phyloP scores from a whole-genome alignment of 768 basidiomycete genomes.

The Leccinum uliginosum region DNA sequence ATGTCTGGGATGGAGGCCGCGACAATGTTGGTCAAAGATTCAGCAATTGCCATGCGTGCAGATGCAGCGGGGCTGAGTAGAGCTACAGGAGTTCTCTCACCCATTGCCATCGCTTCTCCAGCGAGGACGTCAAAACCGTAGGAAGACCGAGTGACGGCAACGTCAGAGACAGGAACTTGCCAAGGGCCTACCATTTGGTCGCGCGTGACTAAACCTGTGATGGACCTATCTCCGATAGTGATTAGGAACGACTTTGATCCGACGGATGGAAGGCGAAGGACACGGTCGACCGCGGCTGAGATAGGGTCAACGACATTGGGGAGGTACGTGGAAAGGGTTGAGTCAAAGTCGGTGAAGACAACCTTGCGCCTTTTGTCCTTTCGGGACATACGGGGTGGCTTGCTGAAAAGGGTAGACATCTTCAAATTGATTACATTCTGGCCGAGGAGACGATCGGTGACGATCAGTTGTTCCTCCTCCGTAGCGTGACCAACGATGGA shows the following conservation, averaged over 20 bases:
- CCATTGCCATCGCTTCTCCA: constrained; percentile 99
- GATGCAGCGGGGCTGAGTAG: constrained; percentile 85
- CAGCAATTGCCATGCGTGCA: constrained; percentile 93
- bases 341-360: constrained; percentile 58
- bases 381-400: constrained; percentile 88
- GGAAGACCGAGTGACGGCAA: constrained; percentile 91
- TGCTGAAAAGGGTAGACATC: constrained; percentile 96
- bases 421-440: constrained; percentile 80
- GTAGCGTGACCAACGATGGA: constrained; percentile 89
- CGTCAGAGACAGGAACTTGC: constrained; percentile 97
- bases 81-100: constrained; percentile 92
- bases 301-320: constrained; percentile 49
- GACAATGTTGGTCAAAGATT: constrained; percentile 86
- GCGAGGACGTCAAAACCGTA: constrained; percentile 83
- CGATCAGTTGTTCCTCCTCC: constrained; percentile 72
- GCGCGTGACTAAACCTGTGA: constrained; percentile 90
- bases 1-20: constrained; percentile 74
- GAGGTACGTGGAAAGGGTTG: constrained; percentile 62
- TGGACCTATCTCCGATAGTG: constrained; percentile 93
- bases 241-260: constrained; percentile 97
- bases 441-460: constrained; percentile 80
- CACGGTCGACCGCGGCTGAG: constrained; percentile 64
- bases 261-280: constrained; percentile 88
- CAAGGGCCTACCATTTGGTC: constrained; percentile 99
- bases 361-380: constrained; percentile 49